Conservation (phyloP, 768 basidiomycete genomes). For the Pleurotus salmoneostramineus region DNA sequence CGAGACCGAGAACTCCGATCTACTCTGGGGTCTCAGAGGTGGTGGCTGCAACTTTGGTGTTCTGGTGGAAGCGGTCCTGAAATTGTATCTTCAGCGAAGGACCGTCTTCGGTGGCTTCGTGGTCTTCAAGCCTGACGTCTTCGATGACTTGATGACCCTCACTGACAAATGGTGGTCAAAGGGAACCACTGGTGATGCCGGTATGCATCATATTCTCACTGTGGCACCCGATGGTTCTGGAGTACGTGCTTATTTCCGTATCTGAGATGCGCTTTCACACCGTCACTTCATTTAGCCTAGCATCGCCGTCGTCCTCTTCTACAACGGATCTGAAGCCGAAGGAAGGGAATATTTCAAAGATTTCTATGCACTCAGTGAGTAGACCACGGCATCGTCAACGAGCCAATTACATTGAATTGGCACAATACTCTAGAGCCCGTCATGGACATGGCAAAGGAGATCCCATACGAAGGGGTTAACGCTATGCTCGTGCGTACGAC, state of each 20-base stretch:
- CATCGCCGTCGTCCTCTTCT: slow-evolving; percentile 34
- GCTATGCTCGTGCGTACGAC: slow-evolving; percentile 24
- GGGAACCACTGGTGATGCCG: slow-evolving; percentile 32
- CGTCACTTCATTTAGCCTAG: slow-evolving; percentile 26
- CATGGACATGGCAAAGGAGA: slow-evolving; percentile 34
- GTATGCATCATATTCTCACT: slow-evolving; percentile 27
- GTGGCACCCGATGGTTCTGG: slow-evolving; percentile 36
- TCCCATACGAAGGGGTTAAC: slow-evolving; percentile 47
- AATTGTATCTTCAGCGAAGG: slow-evolving; percentile 42
- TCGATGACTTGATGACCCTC: slow-evolving; percentile 26
- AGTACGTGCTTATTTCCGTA: neutral
- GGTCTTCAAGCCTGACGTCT: slow-evolving; percentile 25
- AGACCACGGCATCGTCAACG: neutral
- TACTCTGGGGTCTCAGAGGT: slow-evolving; percentile 53
- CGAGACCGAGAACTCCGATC: slow-evolving; percentile 34
- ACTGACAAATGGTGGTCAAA: slow-evolving; percentile 33
- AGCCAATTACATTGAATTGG: neutral
- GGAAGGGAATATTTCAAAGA: slow-evolving; percentile 37
- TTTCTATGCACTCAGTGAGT: slow-evolving; percentile 41
- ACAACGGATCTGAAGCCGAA: slow-evolving; percentile 47
- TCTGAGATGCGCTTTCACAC: neutral
- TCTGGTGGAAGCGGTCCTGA: slow-evolving; percentile 46
- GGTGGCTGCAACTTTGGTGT: slow-evolving; percentile 55
- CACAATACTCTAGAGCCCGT: slow-evolving; percentile 31
- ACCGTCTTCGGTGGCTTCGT: slow-evolving; percentile 42